These are phyloP conservation scores for Magnusiomyces clavatus DNA, from an alignment of 1,139 yeast species.

Conservation along the genomic window DNA sequence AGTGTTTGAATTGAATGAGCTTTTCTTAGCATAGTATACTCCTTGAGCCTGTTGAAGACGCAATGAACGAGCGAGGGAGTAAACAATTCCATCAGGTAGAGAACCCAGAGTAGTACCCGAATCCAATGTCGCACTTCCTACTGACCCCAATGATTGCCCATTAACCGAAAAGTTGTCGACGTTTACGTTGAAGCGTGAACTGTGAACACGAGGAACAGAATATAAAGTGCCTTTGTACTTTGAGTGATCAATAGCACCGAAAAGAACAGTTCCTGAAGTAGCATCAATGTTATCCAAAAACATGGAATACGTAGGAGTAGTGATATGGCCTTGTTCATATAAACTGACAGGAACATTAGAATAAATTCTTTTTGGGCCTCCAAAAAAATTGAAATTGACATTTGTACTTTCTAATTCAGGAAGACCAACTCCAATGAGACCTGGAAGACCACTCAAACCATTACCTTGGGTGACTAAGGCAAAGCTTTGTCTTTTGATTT, in stretches of 20 bases:
- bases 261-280: conserved; percentile 35
- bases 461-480: conserved; percentile 21
- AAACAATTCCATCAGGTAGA: conserved; percentile 17
- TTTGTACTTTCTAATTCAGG: conserved; percentile 17
- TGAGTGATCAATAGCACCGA: conserved; percentile 46
- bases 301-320: conserved; percentile 39
- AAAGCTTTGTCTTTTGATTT: conserved; percentile 17
- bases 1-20: conserved; percentile 6
- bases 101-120: conserved; percentile 26
- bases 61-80: conserved; percentile 14
- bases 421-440: conserved; percentile 22
- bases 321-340: conserved; percentile 37
- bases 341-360: conserved; percentile 21
- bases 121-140: conserved; percentile 18
- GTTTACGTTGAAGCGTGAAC: conserved; percentile 12
- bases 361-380: conserved; percentile 12
- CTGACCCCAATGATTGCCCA: conserved; percentile 9
- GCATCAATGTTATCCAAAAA: conserved; percentile 19
- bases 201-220: conserved; percentile 18
- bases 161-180: conserved; percentile 14
- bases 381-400: conserved; percentile 7
- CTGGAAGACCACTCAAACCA: conserved; percentile 22
- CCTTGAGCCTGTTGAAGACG: conserved; percentile 12
- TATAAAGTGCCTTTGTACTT: conserved; percentile 37
- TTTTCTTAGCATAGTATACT: conserved; percentile 4